Evolutionary conservation across 106 monocot species (phyloP), one percentile per base, ranked within the genome.

Genomic region (Platanthera guangdongensis): DNA sequence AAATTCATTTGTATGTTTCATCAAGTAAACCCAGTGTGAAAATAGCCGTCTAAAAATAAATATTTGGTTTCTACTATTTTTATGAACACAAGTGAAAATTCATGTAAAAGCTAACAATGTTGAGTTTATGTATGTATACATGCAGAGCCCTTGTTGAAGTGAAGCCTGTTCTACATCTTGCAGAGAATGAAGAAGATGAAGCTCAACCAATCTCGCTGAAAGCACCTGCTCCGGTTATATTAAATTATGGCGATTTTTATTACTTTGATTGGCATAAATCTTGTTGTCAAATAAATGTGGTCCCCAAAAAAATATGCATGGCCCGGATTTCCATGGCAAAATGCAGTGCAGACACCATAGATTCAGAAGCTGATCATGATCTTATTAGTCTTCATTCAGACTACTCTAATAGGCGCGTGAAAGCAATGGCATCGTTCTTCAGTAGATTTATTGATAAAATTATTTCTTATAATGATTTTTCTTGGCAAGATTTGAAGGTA

Each of bases 131-230:
- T 63, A 63, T 63, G 62, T 21, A 62, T 62, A 25, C 32, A 32
- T 86, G 78, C 86, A 92, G 96, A 69, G 90, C 96, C 53, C 82
- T 75, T 68, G 84, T 96, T 52, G 96, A 96, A 83, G 62, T 96
- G 77, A 96, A 96, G 67, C 96, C 96, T 68, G 68, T 93, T 9
- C 80, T 96, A 52, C 79, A 93, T 63, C 45, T 87, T 62, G 84
- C 85, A 22, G 83, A 83, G 12, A 53, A 81, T 78, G 52, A 28
- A 51, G 76, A 82, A 47, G 79, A 19, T 18, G 52, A 65, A 48
- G 49, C 62, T 74, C 68, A 49, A 51, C 64, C 64, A 49, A 52
- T 18, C 47, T 18, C 55, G 14, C 76, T 59, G 53, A 71, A 47
- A 55, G 39, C 52, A 70, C 1, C 52, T 78, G n/a, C 9, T 10